These are phyloP conservation scores for Scenedesmus sp. DNA, from an alignment of 163 green algal species.

Conservation along the genomic window DNA sequence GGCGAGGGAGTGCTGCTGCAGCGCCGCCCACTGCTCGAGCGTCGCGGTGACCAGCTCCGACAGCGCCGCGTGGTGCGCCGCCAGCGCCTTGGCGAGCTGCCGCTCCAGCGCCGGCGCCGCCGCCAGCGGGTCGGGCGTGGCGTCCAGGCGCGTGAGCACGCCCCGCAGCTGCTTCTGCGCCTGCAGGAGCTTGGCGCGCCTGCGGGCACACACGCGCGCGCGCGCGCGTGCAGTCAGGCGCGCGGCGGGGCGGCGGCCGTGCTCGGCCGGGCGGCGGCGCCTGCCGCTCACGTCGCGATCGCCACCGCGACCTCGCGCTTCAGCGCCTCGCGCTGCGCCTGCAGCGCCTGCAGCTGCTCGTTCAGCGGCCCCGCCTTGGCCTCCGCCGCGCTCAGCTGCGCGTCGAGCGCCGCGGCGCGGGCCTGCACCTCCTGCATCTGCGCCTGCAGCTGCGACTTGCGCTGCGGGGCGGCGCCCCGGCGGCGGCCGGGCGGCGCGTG, in stretches of 20 bases:
- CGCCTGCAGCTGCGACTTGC: slow-evolving; percentile 6
- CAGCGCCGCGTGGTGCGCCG: neutral
- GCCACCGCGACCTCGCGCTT: neutral
- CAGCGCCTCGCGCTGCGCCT: slow-evolving; percentile 6
- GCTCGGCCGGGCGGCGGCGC: no score
- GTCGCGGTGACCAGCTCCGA: slow-evolving; percentile 37
- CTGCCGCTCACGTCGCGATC: no score
- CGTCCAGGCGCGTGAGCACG: slow-evolving; percentile 32
- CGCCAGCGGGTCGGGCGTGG: slow-evolving; percentile 52
- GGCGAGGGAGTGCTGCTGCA: slow-evolving; percentile 16
- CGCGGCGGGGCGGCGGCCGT: no score
- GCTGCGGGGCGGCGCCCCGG: neutral
- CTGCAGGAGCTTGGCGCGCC: slow-evolving; percentile 21
- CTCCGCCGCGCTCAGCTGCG: neutral
- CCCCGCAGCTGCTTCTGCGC: neutral
- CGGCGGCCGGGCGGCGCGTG: no score
- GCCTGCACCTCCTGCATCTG: slow-evolving; percentile 40
- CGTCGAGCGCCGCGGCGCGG: slow-evolving; percentile 28
- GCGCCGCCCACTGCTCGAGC: slow-evolving; percentile 1
- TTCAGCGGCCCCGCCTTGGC: slow-evolving; percentile 10
- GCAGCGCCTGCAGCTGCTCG: slow-evolving; percentile 10
- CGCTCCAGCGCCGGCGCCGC: slow-evolving; percentile 34
- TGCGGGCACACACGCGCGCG: no score
- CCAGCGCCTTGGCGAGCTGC: slow-evolving; percentile 4
- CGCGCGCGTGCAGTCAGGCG: no score